A percentile compares a stretch with the other conserved stretches of the same genome.
Conservation (phyloP, 1,284 basidiomycete genomes). For the Rhodotorula sp. region DNA sequence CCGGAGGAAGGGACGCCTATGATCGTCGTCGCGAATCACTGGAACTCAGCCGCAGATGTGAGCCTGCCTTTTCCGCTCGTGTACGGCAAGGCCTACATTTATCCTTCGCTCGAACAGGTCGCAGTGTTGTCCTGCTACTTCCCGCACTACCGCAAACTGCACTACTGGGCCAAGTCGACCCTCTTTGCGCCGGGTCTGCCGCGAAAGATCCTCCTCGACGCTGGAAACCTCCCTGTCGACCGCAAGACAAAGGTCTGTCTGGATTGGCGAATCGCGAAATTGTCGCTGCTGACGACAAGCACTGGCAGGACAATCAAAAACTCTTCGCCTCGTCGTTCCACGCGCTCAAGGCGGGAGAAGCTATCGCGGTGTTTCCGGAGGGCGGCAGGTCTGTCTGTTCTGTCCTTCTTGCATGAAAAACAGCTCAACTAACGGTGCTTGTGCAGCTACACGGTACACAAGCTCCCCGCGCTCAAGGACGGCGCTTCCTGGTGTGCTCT, state of each 20-base stretch:
- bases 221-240: slow-evolving; percentile 94
- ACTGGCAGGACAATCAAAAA: slow-evolving; percentile 65
- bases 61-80: not conserved
- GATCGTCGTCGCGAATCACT: slow-evolving; percentile 60
- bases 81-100: not conserved
- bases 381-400: slow-evolving; percentile 53
- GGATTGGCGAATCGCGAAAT: not conserved
- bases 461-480: slow-evolving; percentile 90
- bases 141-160: slow-evolving; percentile 72
- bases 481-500: slow-evolving; percentile 93
- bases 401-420: too few relatives aligned
- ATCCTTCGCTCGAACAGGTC: slow-evolving; percentile 13
- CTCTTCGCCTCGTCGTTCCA: slow-evolving; percentile 90
- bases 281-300: not conserved
- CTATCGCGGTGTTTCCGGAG: slow-evolving; percentile 91
- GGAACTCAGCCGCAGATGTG: slow-evolving; percentile 39
- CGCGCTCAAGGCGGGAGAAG: slow-evolving; percentile 70
- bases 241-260: slow-evolving; percentile 67
- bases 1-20: slow-evolving; percentile 68
- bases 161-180: slow-evolving; percentile 81
- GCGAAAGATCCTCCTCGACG: slow-evolving; percentile 72
- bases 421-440: not conserved
- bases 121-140: slow-evolving; percentile 58
- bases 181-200: slow-evolving; percentile 76
- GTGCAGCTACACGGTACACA: slow-evolving; percentile 67